These are phyloP conservation scores for Aspergillus nidulans DNA, from an alignment of 495 filamentous ascomycete species.

Conservation along the genomic window DNA sequence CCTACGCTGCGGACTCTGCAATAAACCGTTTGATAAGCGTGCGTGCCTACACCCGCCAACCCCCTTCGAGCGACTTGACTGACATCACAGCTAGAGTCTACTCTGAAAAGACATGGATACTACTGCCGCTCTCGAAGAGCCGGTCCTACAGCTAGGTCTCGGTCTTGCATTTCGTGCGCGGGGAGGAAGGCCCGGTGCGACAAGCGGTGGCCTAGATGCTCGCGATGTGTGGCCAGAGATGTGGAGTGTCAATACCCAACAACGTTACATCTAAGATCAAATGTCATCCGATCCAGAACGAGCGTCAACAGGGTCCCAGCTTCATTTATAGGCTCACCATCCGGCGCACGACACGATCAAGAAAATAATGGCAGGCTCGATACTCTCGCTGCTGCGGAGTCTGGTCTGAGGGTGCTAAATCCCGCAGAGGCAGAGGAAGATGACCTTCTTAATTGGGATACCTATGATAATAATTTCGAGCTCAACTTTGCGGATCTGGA, in stretches of 20 bases:
- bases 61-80: not conserved
- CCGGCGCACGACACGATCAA: not conserved
- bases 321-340: not conserved
- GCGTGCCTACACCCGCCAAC: not conserved
- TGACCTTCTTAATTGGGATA: not conserved
- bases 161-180: conserved; percentile 41
- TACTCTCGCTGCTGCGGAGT: not conserved
- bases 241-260: conserved; percentile 37
- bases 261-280: not conserved
- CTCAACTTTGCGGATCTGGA: conserved; percentile 24
- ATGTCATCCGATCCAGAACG: not conserved
- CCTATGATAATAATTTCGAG: conserved; percentile 7
- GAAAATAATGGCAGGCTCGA: not conserved
- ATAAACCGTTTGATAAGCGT: conserved; percentile 4
- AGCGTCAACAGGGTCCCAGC: not conserved
- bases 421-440: not conserved
- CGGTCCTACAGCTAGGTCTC: conserved; percentile 15
- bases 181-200: conserved; percentile 40
- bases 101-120: not conserved
- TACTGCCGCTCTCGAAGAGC: conserved; percentile 1
- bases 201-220: conserved; percentile 35
- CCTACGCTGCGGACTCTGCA: conserved; percentile 3
- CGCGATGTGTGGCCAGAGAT: conserved; percentile 35
- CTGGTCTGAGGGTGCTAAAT: not conserved
- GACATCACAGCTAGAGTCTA: not conserved